Percentiles rank a stretch among this genome's conserved stretches.
phyloP scores from a whole-genome alignment of 2,329 filamentous ascomycete species.

The Xylaria sp. region DNA sequence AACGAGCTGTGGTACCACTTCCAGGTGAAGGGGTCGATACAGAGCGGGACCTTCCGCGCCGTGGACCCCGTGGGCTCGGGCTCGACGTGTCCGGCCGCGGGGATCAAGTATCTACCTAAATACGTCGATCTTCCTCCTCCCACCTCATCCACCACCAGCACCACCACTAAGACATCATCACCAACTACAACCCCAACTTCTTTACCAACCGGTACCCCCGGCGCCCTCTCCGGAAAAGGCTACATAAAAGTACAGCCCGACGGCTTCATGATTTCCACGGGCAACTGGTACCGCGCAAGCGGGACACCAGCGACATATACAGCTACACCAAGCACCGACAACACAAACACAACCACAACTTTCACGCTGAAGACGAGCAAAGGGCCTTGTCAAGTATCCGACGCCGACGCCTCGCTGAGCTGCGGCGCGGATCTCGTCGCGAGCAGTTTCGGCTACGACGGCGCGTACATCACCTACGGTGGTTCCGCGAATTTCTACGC shows the following conservation, averaged over 20 bases:
- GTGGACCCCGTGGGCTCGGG: conserved; percentile 64
- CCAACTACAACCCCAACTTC: conserved; percentile 22
- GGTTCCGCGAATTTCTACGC: conserved; percentile 35
- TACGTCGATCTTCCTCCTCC: conserved; percentile 27
- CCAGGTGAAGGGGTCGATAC: conserved; percentile 67
- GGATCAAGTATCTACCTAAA: conserved; percentile 75
- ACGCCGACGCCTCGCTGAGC: conserved; percentile 30
- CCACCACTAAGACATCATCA: conserved; percentile 3
- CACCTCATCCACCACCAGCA: neutral
- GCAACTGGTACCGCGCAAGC: conserved; percentile 36
- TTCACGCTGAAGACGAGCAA: conserved; percentile 38
- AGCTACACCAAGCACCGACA: conserved; percentile 20
- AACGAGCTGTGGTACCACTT: conserved; percentile 72
- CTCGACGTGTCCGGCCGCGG: conserved; percentile 67
- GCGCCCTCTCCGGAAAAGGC: conserved; percentile 63
- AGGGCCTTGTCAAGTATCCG: conserved; percentile 34
- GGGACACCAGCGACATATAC: conserved; percentile 38
- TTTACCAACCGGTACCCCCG: conserved; percentile 52
- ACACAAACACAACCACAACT: neutral
- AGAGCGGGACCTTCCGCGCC: conserved; percentile 69
- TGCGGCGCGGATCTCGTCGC: conserved; percentile 24
- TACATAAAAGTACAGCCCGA: conserved; percentile 63
- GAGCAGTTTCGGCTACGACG: conserved; percentile 35
- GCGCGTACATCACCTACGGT: conserved; percentile 31
- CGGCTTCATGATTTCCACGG: conserved; percentile 33